A percentile compares a stretch with the other conserved stretches of the same genome.
phyloP scores from a whole-genome alignment of 2,329 filamentous ascomycete species.

The Phaeoacremonium minimum region DNA sequence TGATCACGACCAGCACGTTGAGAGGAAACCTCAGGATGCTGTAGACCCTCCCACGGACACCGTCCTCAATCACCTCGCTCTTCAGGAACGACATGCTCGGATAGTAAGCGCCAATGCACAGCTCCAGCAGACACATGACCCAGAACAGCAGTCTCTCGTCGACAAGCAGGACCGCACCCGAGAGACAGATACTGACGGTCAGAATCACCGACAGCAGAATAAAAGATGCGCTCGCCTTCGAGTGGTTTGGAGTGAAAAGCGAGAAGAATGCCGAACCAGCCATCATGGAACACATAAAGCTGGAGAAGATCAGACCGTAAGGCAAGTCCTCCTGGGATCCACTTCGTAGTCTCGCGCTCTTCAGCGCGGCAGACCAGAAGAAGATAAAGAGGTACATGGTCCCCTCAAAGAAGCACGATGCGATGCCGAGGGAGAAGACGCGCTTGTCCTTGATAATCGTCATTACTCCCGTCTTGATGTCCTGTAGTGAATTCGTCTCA shows the following conservation, averaged over 20 bases:
- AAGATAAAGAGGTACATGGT: conserved; percentile 61
- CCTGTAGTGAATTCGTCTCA: conserved; percentile 8
- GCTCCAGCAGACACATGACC: conserved; percentile 53
- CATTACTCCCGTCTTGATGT: conserved; percentile 15
- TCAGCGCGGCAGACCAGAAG: conserved; percentile 56
- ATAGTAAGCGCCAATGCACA: conserved; percentile 53
- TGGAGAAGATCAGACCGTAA: conserved; percentile 49
- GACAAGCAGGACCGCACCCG: conserved; percentile 34
- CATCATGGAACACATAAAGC: conserved; percentile 56
- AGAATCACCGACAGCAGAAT: conserved; percentile 28
- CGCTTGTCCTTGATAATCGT: conserved; percentile 33
- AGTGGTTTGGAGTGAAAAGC: conserved; percentile 19
- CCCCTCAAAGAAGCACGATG: conserved; percentile 55
- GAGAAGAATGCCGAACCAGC: conserved; percentile 46
- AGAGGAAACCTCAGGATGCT: conserved; percentile 52
- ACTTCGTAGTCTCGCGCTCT: conserved; percentile 26
- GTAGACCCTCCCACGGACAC: conserved; percentile 49
- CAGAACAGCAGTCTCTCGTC: conserved; percentile 43
- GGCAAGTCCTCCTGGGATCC: conserved; percentile 20
- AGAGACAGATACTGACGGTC: conserved; percentile 28
- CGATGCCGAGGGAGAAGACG: conserved; percentile 45
- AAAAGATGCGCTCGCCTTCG: conserved; percentile 21
- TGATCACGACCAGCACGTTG: conserved; percentile 47
- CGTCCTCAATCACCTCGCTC: conserved; percentile 48
- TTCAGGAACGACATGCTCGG: conserved; percentile 53